Percentiles rank a stretch among this genome's conserved stretches.
Evolutionary conservation across 1,284 basidiomycete genomes (phyloP).

Genomic region (Cystobasidium slooffiae): DNA sequence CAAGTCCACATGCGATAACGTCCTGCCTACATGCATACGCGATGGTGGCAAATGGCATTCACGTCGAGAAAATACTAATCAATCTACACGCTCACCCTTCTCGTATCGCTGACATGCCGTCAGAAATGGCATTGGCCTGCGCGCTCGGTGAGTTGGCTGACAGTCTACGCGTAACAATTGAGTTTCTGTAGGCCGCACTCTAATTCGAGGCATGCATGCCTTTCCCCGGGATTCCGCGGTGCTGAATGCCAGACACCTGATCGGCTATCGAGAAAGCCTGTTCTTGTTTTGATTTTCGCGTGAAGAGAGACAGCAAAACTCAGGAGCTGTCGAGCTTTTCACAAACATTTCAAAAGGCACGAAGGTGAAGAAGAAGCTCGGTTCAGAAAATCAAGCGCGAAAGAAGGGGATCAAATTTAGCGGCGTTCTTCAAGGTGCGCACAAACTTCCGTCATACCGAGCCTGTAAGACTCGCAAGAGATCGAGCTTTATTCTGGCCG

Average conservation of each 20-base stretch:
- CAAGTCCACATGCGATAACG: background rate
- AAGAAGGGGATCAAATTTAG: background rate
- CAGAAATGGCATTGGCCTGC: background rate
- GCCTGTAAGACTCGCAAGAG: background rate
- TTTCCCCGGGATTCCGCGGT: background rate
- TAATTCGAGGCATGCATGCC: slow-evolving; percentile 13
- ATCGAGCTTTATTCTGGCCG: background rate
- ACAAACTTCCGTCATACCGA: slow-evolving; percentile 13
- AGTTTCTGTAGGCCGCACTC: slow-evolving; percentile 3
- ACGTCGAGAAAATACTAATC: background rate
- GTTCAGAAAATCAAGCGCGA: background rate
- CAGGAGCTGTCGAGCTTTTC: background rate
- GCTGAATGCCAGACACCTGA: slow-evolving; percentile 20
- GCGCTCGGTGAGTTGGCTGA: slow-evolving; percentile 13
- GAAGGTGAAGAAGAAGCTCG: background rate
- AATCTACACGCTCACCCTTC: background rate
- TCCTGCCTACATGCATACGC: background rate
- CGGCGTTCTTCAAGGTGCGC: slow-evolving; percentile 1
- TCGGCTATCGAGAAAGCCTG: slow-evolving; percentile 17
- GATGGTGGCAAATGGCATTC: background rate
- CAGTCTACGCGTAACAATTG: background rate
- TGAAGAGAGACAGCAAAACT: background rate
- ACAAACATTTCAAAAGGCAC: slow-evolving; percentile 12
- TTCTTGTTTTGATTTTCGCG: slow-evolving; percentile 17
- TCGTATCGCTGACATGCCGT: background rate